Conservation (phyloP, 1,139 yeast species). For the Candida pseudoviswanathii region DNA sequence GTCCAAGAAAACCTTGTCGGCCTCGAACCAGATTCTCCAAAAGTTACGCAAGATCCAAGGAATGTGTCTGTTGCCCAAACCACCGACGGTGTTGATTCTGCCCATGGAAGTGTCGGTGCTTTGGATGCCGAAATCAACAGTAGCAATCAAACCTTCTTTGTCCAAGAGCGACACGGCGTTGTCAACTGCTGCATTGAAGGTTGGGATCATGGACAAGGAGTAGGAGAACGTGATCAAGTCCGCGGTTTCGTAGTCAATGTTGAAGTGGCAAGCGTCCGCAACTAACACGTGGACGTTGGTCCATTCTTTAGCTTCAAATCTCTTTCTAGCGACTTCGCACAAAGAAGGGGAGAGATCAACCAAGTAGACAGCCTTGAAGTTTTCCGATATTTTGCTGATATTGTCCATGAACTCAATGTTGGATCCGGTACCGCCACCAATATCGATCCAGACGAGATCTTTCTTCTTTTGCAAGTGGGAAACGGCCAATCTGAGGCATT, state of each 20-base stretch:
- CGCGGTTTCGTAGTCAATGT: slow-evolving; percentile 44
- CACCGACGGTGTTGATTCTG: slow-evolving; percentile 75
- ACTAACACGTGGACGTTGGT: slow-evolving; percentile 67
- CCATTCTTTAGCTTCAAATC: slow-evolving; percentile 57
- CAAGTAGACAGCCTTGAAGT: slow-evolving; percentile 67
- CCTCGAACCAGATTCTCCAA: slow-evolving; percentile 89
- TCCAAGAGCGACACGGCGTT: slow-evolving; percentile 58
- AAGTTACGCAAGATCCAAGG: slow-evolving; percentile 79
- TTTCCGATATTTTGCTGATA: slow-evolving; percentile 47
- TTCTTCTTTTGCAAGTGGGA: slow-evolving; percentile 50
- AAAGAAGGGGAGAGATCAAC: slow-evolving; percentile 78
- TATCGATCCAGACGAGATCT: slow-evolving; percentile 74
- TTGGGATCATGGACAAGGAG: slow-evolving; percentile 83
- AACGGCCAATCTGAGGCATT: slow-evolving; percentile 60
- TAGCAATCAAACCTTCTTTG: slow-evolving; percentile 61
- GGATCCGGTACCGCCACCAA: slow-evolving; percentile 87
- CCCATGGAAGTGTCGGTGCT: slow-evolving; percentile 65
- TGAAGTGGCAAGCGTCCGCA: slow-evolving; percentile 75
- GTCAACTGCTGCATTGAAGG: slow-evolving; percentile 79
- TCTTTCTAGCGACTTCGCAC: slow-evolving; percentile 66
- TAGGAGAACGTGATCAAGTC: slow-evolving; percentile 78
- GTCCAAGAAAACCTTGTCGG: slow-evolving; percentile 77
- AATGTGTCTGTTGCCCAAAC: slow-evolving; percentile 66
- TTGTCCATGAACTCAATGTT: slow-evolving; percentile 76
- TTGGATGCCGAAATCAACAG: slow-evolving; percentile 83